Evolutionary conservation across 345 rosid species (phyloP).

Genomic region (Acer negundo): DNA sequence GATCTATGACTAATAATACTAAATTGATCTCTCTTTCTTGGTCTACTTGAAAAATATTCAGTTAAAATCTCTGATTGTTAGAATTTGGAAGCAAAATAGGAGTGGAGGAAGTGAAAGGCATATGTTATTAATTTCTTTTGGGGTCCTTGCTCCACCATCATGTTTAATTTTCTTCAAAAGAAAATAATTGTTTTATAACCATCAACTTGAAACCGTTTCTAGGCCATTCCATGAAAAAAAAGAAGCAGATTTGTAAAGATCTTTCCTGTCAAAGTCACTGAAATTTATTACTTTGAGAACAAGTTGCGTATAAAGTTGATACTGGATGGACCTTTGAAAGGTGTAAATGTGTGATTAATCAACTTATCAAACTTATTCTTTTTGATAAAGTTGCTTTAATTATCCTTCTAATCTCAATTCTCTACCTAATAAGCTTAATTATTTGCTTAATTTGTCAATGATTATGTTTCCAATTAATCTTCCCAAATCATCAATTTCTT

Average conservation of each 20-base stretch:
- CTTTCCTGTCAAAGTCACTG: background rate
- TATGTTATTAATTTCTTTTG: too few species aligned
- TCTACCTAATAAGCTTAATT: constrained; percentile 11
- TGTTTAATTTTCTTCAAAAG: too few species aligned
- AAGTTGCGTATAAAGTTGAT: constrained; percentile 1
- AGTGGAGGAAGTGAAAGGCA: too few species aligned
- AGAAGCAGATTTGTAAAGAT: constrained; percentile 8
- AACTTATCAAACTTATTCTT: background rate
- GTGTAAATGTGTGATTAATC: too few species aligned
- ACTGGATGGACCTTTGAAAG: background rate
- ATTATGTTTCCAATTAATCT: constrained; percentile 24
- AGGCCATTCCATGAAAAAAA: background rate
- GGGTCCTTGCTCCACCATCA: too few species aligned
- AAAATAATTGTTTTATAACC: too few species aligned
- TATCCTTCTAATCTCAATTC: constrained; percentile 5
- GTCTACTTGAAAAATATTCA: too few species aligned
- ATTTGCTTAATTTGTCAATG: constrained; percentile 12
- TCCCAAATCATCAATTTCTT: background rate
- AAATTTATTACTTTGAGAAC: background rate
- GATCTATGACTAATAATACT: too few species aligned
- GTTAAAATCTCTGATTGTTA: too few species aligned
- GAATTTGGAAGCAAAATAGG: too few species aligned
- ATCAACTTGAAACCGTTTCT: background rate
- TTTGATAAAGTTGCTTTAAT: constrained; percentile 21
- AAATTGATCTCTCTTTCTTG: too few species aligned